Percentiles rank a stretch among this genome's conserved stretches.
Evolutionary conservation across 1,284 basidiomycete genomes (phyloP).

Genomic region (Wolfiporia cocos): DNA sequence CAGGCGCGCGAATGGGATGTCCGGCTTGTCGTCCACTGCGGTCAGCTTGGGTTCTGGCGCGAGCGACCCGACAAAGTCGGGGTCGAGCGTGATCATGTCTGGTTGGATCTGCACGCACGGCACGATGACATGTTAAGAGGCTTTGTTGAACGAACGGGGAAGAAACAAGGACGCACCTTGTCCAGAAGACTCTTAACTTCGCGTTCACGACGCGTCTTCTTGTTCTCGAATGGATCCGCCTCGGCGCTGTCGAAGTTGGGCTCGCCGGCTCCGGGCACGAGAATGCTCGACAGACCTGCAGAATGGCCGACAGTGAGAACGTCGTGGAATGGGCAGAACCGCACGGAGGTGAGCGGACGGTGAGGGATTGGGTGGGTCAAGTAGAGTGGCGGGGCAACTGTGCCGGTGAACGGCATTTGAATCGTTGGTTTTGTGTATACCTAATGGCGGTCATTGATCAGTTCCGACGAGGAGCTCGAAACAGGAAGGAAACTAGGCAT

Average conservation of each 20-base stretch:
- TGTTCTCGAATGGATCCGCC: slow-evolving; percentile 92
- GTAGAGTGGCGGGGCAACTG: slow-evolving; percentile 72
- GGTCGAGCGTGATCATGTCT: slow-evolving; percentile 90
- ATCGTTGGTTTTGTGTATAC: slow-evolving; percentile 67
- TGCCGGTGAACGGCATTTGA: slow-evolving; percentile 43
- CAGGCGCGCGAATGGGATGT: slow-evolving; percentile 65
- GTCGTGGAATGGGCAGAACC: slow-evolving; percentile 93
- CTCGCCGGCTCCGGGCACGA: slow-evolving; percentile 92
- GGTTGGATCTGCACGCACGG: slow-evolving; percentile 64
- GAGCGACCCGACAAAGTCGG: slow-evolving; percentile 75
- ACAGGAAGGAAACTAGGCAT: no score
- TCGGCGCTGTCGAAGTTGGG: slow-evolving; percentile 93
- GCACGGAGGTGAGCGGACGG: slow-evolving; percentile 59
- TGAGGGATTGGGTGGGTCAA: slow-evolving; percentile 77
- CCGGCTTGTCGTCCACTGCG: slow-evolving; percentile 42
- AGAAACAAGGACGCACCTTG: slow-evolving; percentile 72
- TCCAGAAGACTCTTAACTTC: slow-evolving; percentile 91
- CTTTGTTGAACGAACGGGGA: no score
- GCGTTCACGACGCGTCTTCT: slow-evolving; percentile 77
- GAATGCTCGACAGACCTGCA: slow-evolving; percentile 75
- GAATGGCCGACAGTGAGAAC: slow-evolving; percentile 75
- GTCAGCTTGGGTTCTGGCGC: slow-evolving; percentile 56
- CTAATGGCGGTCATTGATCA: slow-evolving; percentile 33
- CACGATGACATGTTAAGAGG: neutral
- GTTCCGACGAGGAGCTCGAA: no score